phyloP scores from a whole-genome alignment of 129 eudicot genomes.

The Chrysanthemum lavandulifolium region DNA sequence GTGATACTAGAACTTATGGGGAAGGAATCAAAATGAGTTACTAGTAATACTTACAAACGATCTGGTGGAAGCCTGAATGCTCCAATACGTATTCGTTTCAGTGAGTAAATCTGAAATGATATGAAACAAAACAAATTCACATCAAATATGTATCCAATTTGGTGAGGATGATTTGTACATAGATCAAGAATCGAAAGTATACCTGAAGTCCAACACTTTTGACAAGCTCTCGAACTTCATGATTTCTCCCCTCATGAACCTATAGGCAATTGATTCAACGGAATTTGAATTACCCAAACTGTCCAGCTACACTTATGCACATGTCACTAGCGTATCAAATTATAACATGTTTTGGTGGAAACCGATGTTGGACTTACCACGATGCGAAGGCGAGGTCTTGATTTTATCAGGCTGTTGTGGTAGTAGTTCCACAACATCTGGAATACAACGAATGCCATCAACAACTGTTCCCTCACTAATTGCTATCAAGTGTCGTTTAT shows the following conservation, averaged over 20 bases:
- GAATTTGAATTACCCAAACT: background rate
- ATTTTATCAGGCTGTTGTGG: slow-evolving; percentile 77
- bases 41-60: slow-evolving; percentile 69
- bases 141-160: background rate
- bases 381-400: slow-evolving; percentile 75
- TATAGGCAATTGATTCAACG: slow-evolving; percentile 13
- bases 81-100: slow-evolving; percentile 83
- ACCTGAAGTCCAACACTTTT: slow-evolving; percentile 97
- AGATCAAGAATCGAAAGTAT: slow-evolving; percentile 21
- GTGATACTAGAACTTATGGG: background rate
- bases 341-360: no score
- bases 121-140: slow-evolving; percentile 2
- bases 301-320: no score
- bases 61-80: slow-evolving; percentile 90
- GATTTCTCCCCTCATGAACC: slow-evolving; percentile 98
- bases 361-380: slow-evolving; percentile 61
- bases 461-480: slow-evolving; percentile 68
- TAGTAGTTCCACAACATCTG: slow-evolving; percentile 77
- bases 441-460: slow-evolving; percentile 81
- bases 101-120: slow-evolving; percentile 61
- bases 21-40: background rate
- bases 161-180: background rate
- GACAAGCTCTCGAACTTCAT: slow-evolving; percentile 96
- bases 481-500: slow-evolving; percentile 65
- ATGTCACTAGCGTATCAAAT: no score